A percentile compares a stretch with the other conserved stretches of the same genome.
phyloP scores from a whole-genome alignment of 192 early-diverging fungal species.

The Entomortierella lignicola region DNA sequence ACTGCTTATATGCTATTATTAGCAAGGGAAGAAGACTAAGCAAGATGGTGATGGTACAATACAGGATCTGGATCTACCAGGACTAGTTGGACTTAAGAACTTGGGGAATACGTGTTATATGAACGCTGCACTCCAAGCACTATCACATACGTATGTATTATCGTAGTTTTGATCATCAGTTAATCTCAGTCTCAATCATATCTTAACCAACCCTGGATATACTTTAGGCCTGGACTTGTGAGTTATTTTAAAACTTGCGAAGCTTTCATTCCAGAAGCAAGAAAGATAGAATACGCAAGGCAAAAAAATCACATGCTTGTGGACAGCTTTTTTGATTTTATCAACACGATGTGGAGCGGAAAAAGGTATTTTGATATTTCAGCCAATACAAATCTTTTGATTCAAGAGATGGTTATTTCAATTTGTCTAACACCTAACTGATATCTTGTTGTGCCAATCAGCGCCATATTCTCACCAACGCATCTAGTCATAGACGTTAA shows the following conservation, averaged over 20 bases:
- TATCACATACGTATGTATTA: conserved; percentile 51
- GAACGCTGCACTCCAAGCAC: conserved; percentile 54
- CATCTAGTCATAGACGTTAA: conserved; percentile 52
- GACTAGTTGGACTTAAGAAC: conserved; percentile 56
- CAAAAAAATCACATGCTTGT: conserved; percentile 45
- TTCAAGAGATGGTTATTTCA: background rate
- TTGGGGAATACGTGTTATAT: conserved; percentile 58
- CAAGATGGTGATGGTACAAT: conserved; percentile 38
- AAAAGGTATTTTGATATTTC: conserved; percentile 27
- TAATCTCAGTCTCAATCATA: too few relatives aligned
- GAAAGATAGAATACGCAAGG: conserved; percentile 40
- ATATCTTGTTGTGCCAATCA: background rate
- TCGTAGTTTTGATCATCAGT: background rate
- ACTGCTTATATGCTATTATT: background rate
- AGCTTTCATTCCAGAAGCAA: conserved; percentile 52
- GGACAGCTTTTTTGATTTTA: conserved; percentile 49
- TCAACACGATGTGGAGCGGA: conserved; percentile 54
- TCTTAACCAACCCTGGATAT: too few relatives aligned
- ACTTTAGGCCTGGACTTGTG: conserved; percentile 44
- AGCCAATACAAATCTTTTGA: too few relatives aligned
- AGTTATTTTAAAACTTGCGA: conserved; percentile 55
- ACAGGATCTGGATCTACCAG: conserved; percentile 49
- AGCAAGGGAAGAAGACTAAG: conserved; percentile 49
- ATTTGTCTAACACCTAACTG: background rate
- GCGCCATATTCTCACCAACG: conserved; percentile 45